Evolutionary conservation across 192 early-diverging fungal species (phyloP).

Genomic region (Diversispora epigaea): DNA sequence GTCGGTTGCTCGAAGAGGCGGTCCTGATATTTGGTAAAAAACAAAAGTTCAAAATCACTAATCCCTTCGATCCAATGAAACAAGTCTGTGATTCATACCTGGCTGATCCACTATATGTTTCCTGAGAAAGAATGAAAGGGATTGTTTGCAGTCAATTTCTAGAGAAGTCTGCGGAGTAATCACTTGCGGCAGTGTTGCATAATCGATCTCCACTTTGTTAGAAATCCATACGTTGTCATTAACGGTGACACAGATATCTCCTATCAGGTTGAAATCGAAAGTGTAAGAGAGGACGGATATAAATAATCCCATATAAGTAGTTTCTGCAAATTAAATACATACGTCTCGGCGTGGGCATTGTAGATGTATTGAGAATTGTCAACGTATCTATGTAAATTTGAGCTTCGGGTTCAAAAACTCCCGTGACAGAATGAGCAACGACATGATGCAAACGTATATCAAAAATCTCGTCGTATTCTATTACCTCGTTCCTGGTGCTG

Average conservation of each 20-base stretch:
- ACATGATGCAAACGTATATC: slow-evolving; percentile 17
- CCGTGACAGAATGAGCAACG: background rate
- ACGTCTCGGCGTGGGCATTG: slow-evolving; percentile 26
- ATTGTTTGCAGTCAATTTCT: slow-evolving; percentile 11
- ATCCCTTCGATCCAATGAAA: background rate
- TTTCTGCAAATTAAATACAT: slow-evolving; percentile 6
- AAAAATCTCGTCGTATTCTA: slow-evolving; percentile 20
- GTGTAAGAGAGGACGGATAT: background rate
- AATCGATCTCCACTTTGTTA: too few relatives aligned
- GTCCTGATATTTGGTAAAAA: slow-evolving; percentile 13
- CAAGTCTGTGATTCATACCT: slow-evolving; percentile 8
- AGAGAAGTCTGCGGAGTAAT: background rate
- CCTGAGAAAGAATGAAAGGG: slow-evolving; percentile 23
- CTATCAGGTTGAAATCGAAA: slow-evolving; percentile 27
- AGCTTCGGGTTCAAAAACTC: slow-evolving; percentile 28
- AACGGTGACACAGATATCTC: slow-evolving; percentile 18
- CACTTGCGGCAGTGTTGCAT: slow-evolving; percentile 2
- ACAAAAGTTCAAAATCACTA: background rate
- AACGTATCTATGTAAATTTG: slow-evolving; percentile 27
- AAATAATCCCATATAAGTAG: background rate
- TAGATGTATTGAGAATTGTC: slow-evolving; percentile 18
- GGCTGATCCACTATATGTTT: slow-evolving; percentile 17
- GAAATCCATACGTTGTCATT: slow-evolving; percentile 22
- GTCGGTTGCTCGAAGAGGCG: slow-evolving; percentile 22
- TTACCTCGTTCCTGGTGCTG: background rate